phyloP scores from a whole-genome alignment of 306 rosid species.

The Gynostemma pentaphyllum region DNA sequence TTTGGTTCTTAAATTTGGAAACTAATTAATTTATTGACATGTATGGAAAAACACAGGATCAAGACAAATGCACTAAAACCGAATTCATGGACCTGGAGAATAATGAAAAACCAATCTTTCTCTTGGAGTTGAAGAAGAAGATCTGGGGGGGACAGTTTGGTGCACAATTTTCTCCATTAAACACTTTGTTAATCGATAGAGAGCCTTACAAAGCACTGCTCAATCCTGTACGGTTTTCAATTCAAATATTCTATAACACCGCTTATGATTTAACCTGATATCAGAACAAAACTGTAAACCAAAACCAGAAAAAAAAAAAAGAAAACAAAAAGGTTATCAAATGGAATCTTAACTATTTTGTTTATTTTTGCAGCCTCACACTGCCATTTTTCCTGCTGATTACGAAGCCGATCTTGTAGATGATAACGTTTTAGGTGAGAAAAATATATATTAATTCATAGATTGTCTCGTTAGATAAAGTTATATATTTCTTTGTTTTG shows the following conservation, averaged over 20 bases:
- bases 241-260: too few species aligned
- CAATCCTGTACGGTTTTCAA: slow-evolving; percentile 24
- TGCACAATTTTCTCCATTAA: not conserved
- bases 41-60: slow-evolving; percentile 17
- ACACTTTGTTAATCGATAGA: slow-evolving; percentile 19
- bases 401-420: slow-evolving; percentile 9
- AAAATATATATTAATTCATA: too few species aligned
- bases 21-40: too few species aligned
- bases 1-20: not conserved
- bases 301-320: too few species aligned
- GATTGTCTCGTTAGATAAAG: too few species aligned
- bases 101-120: slow-evolving; percentile 15
- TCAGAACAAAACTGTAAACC: too few species aligned
- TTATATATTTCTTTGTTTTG: too few species aligned
- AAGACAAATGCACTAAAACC: slow-evolving; percentile 16
- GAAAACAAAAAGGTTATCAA: too few species aligned
- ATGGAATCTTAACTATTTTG: too few species aligned
- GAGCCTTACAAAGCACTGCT: slow-evolving; percentile 25
- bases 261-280: too few species aligned
- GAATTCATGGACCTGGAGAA: slow-evolving; percentile 19
- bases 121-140: slow-evolving; percentile 22
- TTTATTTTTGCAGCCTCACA: slow-evolving; percentile 8
- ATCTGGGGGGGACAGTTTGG: not conserved
- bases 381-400: slow-evolving; percentile 10
- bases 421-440: slow-evolving; percentile 13